These are phyloP conservation scores for Skeletonema grethae DNA, from an alignment of 108 stramenopile species.

Conservation along the genomic window DNA sequence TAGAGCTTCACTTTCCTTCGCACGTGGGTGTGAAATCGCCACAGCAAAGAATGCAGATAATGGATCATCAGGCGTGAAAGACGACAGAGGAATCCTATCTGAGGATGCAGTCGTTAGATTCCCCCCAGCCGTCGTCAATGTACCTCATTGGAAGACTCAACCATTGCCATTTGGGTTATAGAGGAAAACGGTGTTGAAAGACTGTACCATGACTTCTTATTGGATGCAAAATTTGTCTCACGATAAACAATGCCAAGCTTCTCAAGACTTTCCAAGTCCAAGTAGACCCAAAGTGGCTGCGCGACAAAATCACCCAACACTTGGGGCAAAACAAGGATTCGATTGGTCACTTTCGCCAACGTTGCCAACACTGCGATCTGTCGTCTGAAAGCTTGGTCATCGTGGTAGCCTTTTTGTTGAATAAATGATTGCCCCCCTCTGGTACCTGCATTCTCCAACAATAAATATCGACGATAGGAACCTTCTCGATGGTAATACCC, in stretches of 20 bases:
- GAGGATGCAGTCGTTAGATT: not conserved
- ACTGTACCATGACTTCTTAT: slow-evolving; percentile 42
- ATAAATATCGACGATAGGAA: slow-evolving; percentile 17
- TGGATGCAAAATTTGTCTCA: slow-evolving; percentile 51
- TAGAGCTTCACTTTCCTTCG: not conserved
- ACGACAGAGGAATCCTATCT: not conserved
- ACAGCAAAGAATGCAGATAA: not conserved
- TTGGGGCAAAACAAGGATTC: slow-evolving; percentile 45
- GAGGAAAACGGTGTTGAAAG: slow-evolving; percentile 13
- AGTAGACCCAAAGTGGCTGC: slow-evolving; percentile 33
- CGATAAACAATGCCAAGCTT: slow-evolving; percentile 26
- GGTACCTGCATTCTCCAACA: slow-evolving; percentile 9
- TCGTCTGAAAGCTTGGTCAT: slow-evolving; percentile 8
- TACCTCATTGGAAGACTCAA: not conserved
- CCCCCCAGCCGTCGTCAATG: not conserved
- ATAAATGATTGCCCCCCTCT: not conserved
- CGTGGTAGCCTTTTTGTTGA: slow-evolving; percentile 7
- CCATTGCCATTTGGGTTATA: not conserved
- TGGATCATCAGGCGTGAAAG: not conserved
- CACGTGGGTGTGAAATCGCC: not conserved
- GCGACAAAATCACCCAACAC: slow-evolving; percentile 22
- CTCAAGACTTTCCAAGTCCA: slow-evolving; percentile 33
- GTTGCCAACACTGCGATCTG: slow-evolving; percentile 33
- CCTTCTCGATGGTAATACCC: slow-evolving; percentile 18
- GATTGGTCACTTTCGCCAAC: slow-evolving; percentile 33